phyloP scores from a whole-genome alignment of 371 early-diverging fungal genomes.

The Mucor racemosus region DNA sequence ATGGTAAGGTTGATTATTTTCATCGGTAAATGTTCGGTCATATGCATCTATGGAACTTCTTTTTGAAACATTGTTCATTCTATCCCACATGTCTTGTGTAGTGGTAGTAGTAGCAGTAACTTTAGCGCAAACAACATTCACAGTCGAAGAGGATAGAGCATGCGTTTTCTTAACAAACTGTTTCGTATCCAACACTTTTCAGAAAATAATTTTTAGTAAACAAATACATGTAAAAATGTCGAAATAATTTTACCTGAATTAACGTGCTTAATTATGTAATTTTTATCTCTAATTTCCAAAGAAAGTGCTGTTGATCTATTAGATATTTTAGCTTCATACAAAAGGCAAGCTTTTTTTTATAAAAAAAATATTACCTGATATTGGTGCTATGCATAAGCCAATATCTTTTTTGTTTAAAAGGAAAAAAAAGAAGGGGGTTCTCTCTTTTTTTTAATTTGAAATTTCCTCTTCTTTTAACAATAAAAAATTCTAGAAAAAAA shows the following conservation, averaged over 20 bases:
- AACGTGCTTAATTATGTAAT: constrained; percentile 29
- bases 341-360: neutral
- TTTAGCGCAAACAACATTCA: constrained; percentile 38
- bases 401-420: constrained; percentile 4
- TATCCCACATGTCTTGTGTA: constrained; percentile 35
- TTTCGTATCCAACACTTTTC: constrained; percentile 24
- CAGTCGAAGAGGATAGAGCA: constrained; percentile 28
- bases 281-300: constrained; percentile 19
- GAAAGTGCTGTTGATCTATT: constrained; percentile 25
- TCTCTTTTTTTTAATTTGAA: neutral
- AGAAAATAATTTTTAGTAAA: neutral
- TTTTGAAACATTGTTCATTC: constrained; percentile 29
- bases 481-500: neutral
- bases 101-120: constrained; percentile 26
- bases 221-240: neutral
- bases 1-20: constrained; percentile 1
- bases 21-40: constrained; percentile 14
- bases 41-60: constrained; percentile 16
- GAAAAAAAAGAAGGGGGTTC: neutral
- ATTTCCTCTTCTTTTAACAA: neutral
- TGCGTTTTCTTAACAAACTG: constrained; percentile 23
- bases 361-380: constrained; percentile 20
- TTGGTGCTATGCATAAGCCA: constrained; percentile 28
- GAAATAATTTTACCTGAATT: constrained; percentile 18
- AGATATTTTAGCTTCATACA: no score